These are phyloP conservation scores for Trichoderma reesei DNA, from an alignment of 495 filamentous ascomycete species.

Conservation along the genomic window DNA sequence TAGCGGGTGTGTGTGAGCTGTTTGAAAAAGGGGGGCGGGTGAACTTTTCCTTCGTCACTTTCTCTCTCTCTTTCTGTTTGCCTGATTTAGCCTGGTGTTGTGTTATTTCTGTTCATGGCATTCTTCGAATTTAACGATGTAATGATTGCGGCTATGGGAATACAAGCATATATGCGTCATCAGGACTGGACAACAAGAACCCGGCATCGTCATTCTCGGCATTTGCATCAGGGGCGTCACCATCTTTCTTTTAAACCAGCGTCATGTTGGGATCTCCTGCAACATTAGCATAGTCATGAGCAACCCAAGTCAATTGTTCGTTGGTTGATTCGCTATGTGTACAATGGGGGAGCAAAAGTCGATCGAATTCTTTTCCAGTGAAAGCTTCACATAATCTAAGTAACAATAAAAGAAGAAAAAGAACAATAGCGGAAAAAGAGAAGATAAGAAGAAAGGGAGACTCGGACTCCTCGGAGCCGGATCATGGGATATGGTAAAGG, in stretches of 20 bases:
- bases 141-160: neutral
- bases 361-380: neutral
- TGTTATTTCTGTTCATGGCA: no score
- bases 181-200: neutral
- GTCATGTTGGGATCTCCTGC: neutral
- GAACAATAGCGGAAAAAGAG: neutral
- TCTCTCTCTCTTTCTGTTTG: neutral
- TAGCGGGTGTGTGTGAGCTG: neutral
- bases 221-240: neutral
- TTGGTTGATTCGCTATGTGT: no score
- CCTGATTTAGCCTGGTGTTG: no score
- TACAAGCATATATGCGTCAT: neutral
- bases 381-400: slow-evolving; percentile 1
- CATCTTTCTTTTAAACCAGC: neutral
- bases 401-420: neutral
- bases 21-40: neutral
- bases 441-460: no score
- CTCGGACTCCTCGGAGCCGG: neutral
- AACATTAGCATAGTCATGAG: neutral
- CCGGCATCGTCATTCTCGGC: neutral
- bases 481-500: neutral
- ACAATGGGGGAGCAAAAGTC: no score
- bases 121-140: neutral
- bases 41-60: neutral
- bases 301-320: neutral